Evolutionary conservation across 2,329 filamentous ascomycete species (phyloP).

Genomic region (Allantophomopsis lycopodina): DNA sequence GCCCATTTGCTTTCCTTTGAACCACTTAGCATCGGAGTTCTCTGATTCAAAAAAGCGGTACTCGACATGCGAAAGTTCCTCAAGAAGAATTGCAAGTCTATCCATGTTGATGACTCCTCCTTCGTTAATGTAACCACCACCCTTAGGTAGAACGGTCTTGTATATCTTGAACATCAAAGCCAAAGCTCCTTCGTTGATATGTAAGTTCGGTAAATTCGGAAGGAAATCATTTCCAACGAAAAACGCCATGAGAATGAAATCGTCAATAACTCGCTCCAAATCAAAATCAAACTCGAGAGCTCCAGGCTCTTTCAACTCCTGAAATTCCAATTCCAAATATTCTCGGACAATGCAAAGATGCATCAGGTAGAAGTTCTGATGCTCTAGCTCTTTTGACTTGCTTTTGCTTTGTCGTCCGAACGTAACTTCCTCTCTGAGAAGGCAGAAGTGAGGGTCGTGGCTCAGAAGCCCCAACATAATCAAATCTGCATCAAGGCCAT

Average conservation of each 20-base stretch:
- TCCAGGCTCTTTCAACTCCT: conserved; percentile 69
- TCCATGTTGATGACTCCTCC: conserved; percentile 81
- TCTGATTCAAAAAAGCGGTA: conserved; percentile 88
- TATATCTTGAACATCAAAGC: conserved; percentile 97
- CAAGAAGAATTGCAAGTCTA: conserved; percentile 62
- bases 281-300: conserved; percentile 69
- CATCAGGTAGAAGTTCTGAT: conserved; percentile 97
- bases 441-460: conserved; percentile 95
- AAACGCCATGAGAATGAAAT: conserved; percentile 99
- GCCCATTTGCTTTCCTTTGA: conserved; percentile 70
- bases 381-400: conserved; percentile 92
- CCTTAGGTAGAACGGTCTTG: conserved; percentile 75
- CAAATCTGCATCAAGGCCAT: conserved; percentile 91
- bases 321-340: conserved; percentile 93
- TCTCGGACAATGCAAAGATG: conserved; percentile 96
- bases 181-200: conserved; percentile 96
- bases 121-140: conserved; percentile 94
- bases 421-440: conserved; percentile 93
- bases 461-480: conserved; percentile 98
- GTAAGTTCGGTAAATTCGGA: conserved; percentile 86
- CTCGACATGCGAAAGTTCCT: conserved; percentile 80
- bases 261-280: conserved; percentile 92
- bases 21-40: conserved; percentile 79
- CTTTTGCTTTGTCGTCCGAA: conserved; percentile 80
- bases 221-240: conserved; percentile 99